These are phyloP conservation scores for Rhododendron vialii DNA, from an alignment of 148 eudicot species.

Conservation along the genomic window DNA sequence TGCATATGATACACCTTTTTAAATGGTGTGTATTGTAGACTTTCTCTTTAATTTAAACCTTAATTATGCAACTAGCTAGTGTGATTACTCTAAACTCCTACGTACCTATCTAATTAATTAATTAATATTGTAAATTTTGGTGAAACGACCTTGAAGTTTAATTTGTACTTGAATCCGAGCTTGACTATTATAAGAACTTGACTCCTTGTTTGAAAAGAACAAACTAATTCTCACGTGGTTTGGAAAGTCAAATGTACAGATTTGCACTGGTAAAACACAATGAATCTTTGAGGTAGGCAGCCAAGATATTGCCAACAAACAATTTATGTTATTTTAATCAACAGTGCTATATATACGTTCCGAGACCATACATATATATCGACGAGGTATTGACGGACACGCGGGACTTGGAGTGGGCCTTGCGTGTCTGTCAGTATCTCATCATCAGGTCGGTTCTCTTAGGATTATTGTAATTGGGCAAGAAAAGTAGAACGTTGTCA, in stretches of 20 bases:
- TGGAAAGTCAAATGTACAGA: not conserved
- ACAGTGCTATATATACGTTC: too few relatives aligned
- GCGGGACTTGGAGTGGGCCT: accelerated
- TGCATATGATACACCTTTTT: not conserved
- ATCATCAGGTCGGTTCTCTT: too few relatives aligned
- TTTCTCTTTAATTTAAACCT: too few relatives aligned
- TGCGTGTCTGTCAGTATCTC: too few relatives aligned
- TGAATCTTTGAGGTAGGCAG: not conserved
- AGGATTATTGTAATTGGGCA: too few relatives aligned
- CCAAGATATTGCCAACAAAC: not conserved
- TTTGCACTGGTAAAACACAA: too few relatives aligned
- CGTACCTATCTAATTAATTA: not conserved
- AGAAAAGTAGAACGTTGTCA: too few relatives aligned
- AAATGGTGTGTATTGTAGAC: too few relatives aligned
- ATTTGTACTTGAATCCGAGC: not conserved
- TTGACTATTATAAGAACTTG: not conserved
- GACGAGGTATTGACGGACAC: too few relatives aligned
- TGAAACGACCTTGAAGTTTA: not conserved
- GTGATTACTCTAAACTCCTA: not conserved
- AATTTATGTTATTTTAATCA: not conserved
- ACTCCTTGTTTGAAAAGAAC: not conserved
- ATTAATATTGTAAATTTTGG: not conserved
- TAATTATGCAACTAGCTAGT: not conserved
- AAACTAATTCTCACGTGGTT: not conserved
- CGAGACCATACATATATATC: too few relatives aligned